Evolutionary conservation across 768 basidiomycete genomes (phyloP), one percentile per base, ranked within the genome.

Genomic region (Mycena vulgaris): DNA sequence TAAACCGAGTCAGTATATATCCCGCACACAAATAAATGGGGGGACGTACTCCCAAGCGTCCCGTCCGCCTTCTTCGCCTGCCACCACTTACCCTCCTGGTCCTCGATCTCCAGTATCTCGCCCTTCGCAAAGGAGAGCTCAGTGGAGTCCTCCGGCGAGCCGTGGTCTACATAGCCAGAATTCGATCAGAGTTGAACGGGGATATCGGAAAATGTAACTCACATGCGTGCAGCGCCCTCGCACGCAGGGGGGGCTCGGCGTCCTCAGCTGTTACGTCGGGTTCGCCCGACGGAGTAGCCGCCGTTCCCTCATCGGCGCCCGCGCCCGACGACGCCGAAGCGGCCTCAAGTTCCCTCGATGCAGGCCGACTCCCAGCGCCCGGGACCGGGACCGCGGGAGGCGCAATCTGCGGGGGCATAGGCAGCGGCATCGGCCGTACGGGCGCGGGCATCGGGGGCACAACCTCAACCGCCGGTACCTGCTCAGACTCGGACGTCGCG

Each of bases 31-130:
- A 28, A 16, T 58, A 61, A 59, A 31, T 40, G 40, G 37, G 59
- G 30, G 9, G 35, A 90, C 92, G 79, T 75, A 93, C 92, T 92
- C 73, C 92, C 92, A 66, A 84, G 75, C 6, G 77, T 76, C 60
- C 93, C 94, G 76, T 94, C 91, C 3, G 79, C 42, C 77, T 88
- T 93, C 75, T 84, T 88, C 21, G 90, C 93, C 75, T 92, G 91
- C 94, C 94, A 96, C 95, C 95, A 95, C 77, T 94, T 93, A n/a
- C 92, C 93, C 8, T 77, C 70, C 63, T 90, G 90, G 78, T 97
- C 95, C 49, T 93, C 76, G 51, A 98, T 90, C 60, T 94, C 90
- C 64, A 98, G 83, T 5, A 92, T 83, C 74, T 98, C 97, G 28
- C 94, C 95, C 80, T 96, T 95, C 52, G 83, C 78, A 80, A 98